Base-by-base conservation (phyloP, 129 eudicot species). In the Ambrosia trifida region DNA sequence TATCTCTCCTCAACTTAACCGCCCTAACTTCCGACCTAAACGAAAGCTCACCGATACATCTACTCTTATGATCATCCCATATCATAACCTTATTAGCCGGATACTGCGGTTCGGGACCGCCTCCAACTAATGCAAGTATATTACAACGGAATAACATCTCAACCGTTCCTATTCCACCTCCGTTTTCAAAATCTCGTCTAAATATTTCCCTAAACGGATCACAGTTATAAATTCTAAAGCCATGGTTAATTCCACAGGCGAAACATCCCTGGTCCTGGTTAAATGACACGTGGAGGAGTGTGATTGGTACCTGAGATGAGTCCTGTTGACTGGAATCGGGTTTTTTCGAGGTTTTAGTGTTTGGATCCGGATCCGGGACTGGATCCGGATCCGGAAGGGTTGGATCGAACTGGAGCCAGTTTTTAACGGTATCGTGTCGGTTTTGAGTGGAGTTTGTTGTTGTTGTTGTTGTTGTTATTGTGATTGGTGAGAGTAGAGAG, bases 81-180 rank as follows among this genome's bases (percentile, higher is more conserved):
- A 89, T 89, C 93, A 89, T 89, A 16, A 89, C 97, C 74, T 94
- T 94, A 53, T 87, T 94, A 0, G 72, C 78, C 2, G 96, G 97
- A 70, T 85, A 94, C 87, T 87, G 98, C 14, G 98, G 96, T 16
- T 88, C 81, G 5, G 88, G 54, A 10, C 98, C 96, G 0, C 95
- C 96, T 16, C 98, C 98, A 0, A 94, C 98, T 11, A 94, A 45
- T 0, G 96, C 98, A 0, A 89, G 85, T 41, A 89, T 89, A 56
- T 94, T 94, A 61, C 90, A 87, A 9, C 98, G 81, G 59, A 89
- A 94, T 1, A 94, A 84, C 98, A 94, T 94, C 84, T 90, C 98
- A 11, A 89, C 97, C 8, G 80, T 71, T 11, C 87, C 95, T 16
- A 94, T 74, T 0, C 96, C 98, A 5, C 96, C 98, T 17, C 95